phyloP scores from a whole-genome alignment of 2,329 filamentous ascomycete genomes.

The Fusarium sp. region DNA sequence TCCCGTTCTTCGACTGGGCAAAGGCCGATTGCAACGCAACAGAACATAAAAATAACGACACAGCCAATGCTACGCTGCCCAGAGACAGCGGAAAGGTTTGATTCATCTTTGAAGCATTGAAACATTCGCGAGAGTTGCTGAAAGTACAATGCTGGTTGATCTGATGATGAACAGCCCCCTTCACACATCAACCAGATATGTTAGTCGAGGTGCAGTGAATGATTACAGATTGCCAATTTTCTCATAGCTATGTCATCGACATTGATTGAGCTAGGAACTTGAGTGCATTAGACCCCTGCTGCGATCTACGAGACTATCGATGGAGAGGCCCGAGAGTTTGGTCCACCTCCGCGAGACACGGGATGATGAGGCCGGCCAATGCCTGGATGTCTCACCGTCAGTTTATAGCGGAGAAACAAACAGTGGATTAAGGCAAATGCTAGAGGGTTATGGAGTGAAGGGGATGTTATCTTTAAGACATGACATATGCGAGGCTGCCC shows the following conservation, averaged over 20 bases:
- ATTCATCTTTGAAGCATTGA: not conserved
- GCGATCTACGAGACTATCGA: not conserved
- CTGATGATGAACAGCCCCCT: not conserved
- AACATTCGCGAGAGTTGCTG: too few relatives aligned
- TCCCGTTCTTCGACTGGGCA: constrained; percentile 48
- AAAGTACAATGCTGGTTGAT: not conserved
- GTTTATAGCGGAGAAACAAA: not conserved
- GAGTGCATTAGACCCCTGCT: not conserved
- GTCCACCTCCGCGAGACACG: not conserved
- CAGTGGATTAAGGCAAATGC: not conserved
- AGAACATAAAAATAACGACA: constrained; percentile 45
- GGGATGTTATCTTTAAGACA: not conserved
- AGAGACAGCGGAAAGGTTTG: constrained; percentile 25
- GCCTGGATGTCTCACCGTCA: not conserved
- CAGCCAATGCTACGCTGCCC: constrained; percentile 47
- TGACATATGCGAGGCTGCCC: not conserved
- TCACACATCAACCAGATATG: accelerated
- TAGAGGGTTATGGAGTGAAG: not conserved
- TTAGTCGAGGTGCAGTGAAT: not conserved
- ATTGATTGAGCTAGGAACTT: not conserved
- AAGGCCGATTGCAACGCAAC: constrained; percentile 50
- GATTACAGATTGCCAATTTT: not conserved
- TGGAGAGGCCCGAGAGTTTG: not conserved
- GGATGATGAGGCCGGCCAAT: not conserved
- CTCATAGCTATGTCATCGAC: not conserved